Evolutionary conservation across 306 rosid species (phyloP), one percentile per base, ranked within the genome.

Genomic region (Trifolium dubium): DNA sequence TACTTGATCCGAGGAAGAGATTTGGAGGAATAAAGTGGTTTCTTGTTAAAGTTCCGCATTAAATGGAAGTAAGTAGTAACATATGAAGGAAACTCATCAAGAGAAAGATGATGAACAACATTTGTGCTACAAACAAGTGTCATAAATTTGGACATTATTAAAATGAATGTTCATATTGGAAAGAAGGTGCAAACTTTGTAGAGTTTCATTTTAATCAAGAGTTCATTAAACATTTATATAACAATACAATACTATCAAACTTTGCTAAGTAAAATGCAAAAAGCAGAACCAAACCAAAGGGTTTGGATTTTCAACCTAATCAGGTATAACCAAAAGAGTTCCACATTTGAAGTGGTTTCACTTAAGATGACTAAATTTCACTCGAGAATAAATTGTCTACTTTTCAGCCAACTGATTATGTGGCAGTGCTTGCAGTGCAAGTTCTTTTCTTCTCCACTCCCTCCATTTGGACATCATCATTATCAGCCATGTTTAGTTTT

Each of bases 371-470:
- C 39, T 7, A 28, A 28, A 49, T n/a, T 49, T 6, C 23, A 49
- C 44, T 10, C 49, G 31, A 50, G 9, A 60, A 13, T 72, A 47
- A 6, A 12, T 7, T 54, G 54, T 40, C 17, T 13, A 41, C 12
- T 49, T 12, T 28, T 82, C 81, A 77, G 43, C 37, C 73, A 46
- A 6, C 81, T 71, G 80, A 83, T 90, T 93, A 78, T 80, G 89
- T 58, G 84, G 86, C 69, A 93, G 75, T 40, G 77, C 79, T 77
- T 88, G 91, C 78, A 93, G 75, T 18, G 97, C 93, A n/a, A n/a
- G 84, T 82, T 83, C 98, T 90, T 64, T 80, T 70, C 78, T 60
- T 80, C 81, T 71, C 88, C 41, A 29, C 85, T 60, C 62, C 85
- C 85, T 86, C 80, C 75, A 71, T 66, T 70, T 30, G 41, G 28